Evolutionary conservation across 306 rosid species (phyloP).

Genomic region (Macrotyloma uniflorum): DNA sequence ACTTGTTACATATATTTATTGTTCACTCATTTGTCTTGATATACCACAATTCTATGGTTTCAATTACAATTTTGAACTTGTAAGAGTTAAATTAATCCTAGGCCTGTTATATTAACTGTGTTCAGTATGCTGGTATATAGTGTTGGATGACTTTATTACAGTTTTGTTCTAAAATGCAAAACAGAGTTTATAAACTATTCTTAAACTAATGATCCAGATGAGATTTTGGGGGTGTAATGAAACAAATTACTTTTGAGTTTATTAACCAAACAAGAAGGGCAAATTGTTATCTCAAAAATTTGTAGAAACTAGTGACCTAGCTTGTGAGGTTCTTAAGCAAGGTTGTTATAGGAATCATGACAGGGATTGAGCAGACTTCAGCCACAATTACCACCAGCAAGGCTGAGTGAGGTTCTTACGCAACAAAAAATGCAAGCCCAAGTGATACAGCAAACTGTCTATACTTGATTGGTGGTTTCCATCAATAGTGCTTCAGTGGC

Average conservation of each 20-base stretch:
- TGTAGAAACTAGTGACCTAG: background rate
- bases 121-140: too few relatives aligned
- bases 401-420: conserved; percentile 34
- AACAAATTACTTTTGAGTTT: background rate
- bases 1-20: too few relatives aligned
- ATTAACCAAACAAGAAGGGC: background rate
- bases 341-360: conserved; percentile 27
- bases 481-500: background rate
- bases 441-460: conserved; percentile 13
- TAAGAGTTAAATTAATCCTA: background rate
- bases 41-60: too few relatives aligned
- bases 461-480: background rate
- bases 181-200: too few relatives aligned
- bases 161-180: too few relatives aligned
- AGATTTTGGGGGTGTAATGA: too few relatives aligned
- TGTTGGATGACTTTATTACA: too few relatives aligned
- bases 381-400: conserved; percentile 30
- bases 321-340: too few relatives aligned
- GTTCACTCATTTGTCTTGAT: background rate
- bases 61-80: background rate
- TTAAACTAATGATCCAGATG: too few relatives aligned
- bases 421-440: conserved; percentile 22
- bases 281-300: background rate
- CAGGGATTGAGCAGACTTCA: background rate
- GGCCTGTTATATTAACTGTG: background rate